Percentiles rank a stretch among this genome's conserved stretches.
Evolutionary conservation across 306 rosid species (phyloP).

Genomic region (Notholithocarpus densiflorus): DNA sequence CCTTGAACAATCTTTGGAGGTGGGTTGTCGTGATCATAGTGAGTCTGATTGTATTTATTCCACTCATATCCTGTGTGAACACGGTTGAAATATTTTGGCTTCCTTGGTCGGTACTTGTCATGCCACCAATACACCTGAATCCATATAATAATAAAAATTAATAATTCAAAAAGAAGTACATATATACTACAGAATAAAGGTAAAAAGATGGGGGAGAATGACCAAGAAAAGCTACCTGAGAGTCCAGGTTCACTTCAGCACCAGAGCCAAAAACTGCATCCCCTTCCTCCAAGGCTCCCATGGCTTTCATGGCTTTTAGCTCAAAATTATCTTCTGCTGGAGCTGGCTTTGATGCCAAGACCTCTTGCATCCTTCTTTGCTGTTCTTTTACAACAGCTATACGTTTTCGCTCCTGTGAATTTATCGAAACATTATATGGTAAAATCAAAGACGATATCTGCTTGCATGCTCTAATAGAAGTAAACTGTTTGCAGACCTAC

Average conservation of each 20-base stretch:
- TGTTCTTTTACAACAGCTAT: conserved; percentile 72
- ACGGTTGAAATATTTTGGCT: conserved; percentile 95
- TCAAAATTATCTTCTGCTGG: conserved; percentile 82
- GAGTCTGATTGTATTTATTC: conserved; percentile 98
- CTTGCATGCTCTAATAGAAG: not conserved
- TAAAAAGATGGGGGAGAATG: conserved; percentile 1
- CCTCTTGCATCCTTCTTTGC: conserved; percentile 73
- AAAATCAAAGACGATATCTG: not conserved
- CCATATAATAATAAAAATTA: conserved; percentile 2
- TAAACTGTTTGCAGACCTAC: not conserved
- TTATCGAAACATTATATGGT: not conserved
- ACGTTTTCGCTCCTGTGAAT: conserved; percentile 71
- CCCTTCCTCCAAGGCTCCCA: conserved; percentile 98
- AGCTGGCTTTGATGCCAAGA: conserved; percentile 75
- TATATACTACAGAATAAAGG: not conserved
- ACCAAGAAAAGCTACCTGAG: conserved; percentile 57
- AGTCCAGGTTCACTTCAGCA: conserved; percentile 89
- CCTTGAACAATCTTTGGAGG: conserved; percentile 99
- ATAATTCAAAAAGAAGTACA: not conserved
- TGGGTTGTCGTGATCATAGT: conserved; percentile 97
- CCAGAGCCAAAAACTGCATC: conserved; percentile 91
- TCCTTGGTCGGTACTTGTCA: conserved; percentile 94
- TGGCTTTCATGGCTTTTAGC: conserved; percentile 81
- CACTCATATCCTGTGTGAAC: conserved; percentile 98
- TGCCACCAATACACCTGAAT: conserved; percentile 99